Percentiles rank a stretch among this genome's conserved stretches.
phyloP scores from a whole-genome alignment of 108 stramenopile species.

The Cylindrotheca closterium region DNA sequence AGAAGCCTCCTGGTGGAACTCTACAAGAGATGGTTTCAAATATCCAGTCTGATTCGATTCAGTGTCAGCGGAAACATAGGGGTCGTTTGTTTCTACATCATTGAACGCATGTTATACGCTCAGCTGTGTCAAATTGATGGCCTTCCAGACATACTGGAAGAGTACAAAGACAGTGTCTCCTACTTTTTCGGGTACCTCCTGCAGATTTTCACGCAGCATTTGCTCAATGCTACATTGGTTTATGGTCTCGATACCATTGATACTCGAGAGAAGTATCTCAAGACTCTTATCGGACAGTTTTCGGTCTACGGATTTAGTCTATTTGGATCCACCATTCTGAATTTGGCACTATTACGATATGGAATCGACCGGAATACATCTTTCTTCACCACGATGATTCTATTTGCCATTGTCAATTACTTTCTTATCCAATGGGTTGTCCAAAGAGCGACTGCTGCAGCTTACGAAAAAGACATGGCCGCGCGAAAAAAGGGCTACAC shows the following conservation, averaged over 20 bases:
- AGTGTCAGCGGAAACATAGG: conserved; percentile 42
- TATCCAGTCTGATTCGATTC: conserved; percentile 33
- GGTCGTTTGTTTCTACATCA: conserved; percentile 29
- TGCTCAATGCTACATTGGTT: conserved; percentile 35
- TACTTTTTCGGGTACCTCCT: conserved; percentile 31
- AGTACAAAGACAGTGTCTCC: conserved; percentile 21
- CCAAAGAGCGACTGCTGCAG: neutral
- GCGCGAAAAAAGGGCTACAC: no score
- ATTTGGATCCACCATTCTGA: conserved; percentile 31
- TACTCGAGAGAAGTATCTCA: conserved; percentile 29
- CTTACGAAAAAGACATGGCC: neutral
- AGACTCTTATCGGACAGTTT: conserved; percentile 29
- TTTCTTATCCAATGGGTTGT: conserved; percentile 25
- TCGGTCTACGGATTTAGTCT: conserved; percentile 17
- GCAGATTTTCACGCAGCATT: conserved; percentile 37
- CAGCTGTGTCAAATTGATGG: neutral
- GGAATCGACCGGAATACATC: conserved; percentile 16
- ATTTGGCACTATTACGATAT: conserved; percentile 10
- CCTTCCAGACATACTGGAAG: conserved; percentile 13
- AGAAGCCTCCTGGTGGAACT: conserved; percentile 1
- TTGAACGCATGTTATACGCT: conserved; percentile 21
- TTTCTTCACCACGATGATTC: conserved; percentile 29
- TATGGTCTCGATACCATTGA: conserved; percentile 41
- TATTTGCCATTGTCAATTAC: conserved; percentile 39
- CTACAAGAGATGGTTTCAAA: conserved; percentile 20